Evolutionary conservation across 1,284 basidiomycete species (phyloP).

Genomic region (Wallemia ichthyophaga): DNA sequence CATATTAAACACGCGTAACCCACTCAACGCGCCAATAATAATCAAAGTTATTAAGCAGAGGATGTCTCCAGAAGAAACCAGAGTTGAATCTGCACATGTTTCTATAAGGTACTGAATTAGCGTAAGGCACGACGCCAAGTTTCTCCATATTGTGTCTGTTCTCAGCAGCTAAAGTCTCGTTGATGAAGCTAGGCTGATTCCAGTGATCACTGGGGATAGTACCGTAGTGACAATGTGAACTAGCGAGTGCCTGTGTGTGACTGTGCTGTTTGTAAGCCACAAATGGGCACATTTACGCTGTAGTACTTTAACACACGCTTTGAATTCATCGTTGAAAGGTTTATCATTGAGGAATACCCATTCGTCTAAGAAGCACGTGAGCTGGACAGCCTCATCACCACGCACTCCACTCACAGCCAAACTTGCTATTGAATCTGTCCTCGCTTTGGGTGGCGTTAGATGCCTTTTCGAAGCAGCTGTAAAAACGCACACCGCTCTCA

Average conservation of each 20-base stretch:
- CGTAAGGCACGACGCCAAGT: constrained; percentile 49
- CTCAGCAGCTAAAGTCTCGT: constrained; percentile 32
- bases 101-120: constrained; percentile 29
- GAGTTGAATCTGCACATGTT: constrained; percentile 69
- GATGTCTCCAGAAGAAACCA: constrained; percentile 54
- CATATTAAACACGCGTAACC: constrained; percentile 7
- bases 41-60: constrained; percentile 42
- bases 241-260: constrained; percentile 29
- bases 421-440: constrained; percentile 4
- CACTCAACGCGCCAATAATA: constrained; percentile 75
- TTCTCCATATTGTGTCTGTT: constrained; percentile 35
- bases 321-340: constrained; percentile 16
- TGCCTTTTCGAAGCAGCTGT: not conserved
- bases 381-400: not conserved
- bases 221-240: constrained; percentile 42
- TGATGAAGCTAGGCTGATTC: constrained; percentile 52
- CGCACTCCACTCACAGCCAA: constrained; percentile 1
- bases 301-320: constrained; percentile 10
- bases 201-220: constrained; percentile 51
- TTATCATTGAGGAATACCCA: constrained; percentile 17
- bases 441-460: not conserved
- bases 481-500: constrained; percentile 3
- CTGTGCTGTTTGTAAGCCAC: constrained; percentile 10
- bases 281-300: too few species aligned
- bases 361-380: constrained; percentile 11